Conservation (phyloP, 768 basidiomycete species). For the Trametes maxima region DNA sequence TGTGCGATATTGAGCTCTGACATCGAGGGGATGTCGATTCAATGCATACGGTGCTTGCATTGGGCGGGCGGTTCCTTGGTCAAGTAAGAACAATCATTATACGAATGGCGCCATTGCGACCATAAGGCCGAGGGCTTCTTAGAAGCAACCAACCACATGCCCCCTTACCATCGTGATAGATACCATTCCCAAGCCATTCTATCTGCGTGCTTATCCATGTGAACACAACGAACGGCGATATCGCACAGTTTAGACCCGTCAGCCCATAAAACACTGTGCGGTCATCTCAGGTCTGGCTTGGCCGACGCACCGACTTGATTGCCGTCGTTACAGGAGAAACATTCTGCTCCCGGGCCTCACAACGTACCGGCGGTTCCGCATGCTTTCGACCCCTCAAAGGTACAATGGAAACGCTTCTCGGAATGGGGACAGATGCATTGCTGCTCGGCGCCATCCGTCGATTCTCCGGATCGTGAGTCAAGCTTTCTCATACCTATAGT, state of each 20-base stretch:
- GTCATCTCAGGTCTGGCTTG: not conserved
- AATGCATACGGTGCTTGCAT: no score
- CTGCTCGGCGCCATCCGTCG: not conserved
- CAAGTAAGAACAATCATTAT: not conserved
- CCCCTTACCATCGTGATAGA: not conserved
- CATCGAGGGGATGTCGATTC: no score
- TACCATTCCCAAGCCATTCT: constrained; percentile 11
- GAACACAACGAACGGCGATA: not conserved
- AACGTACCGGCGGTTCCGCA: not conserved
- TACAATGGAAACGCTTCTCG: not conserved
- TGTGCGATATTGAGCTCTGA: no score
- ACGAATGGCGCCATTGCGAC: not conserved
- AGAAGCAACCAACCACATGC: constrained; percentile 18
- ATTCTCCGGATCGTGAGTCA: constrained; percentile 13
- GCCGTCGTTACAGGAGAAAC: not conserved
- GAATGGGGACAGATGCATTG: no score
- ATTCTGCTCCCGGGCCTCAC: not conserved
- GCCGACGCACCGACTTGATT: not conserved
- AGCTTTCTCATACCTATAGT: constrained; percentile 11
- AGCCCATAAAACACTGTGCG: not conserved
- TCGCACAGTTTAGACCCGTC: not conserved
- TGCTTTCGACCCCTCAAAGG: not conserved
- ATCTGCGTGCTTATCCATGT: not conserved
- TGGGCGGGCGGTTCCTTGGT: no score
- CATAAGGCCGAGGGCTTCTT: not conserved